Conservation (phyloP, 2,329 filamentous ascomycete species). For the Trichoderma guizhouense region DNA sequence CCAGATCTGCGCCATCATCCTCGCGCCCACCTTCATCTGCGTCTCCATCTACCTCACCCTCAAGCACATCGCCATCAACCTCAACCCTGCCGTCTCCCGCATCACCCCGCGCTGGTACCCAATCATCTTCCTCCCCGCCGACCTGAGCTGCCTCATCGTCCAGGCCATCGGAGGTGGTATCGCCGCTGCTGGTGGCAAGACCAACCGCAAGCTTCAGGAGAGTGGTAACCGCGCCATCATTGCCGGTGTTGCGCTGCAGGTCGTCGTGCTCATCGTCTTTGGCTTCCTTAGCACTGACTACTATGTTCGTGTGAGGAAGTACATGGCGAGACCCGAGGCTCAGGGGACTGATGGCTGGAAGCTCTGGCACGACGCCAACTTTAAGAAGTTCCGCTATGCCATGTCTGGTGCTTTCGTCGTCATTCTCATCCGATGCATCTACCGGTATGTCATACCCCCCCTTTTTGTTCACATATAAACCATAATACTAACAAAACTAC, state of each 20-base stretch:
- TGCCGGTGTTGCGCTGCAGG: constrained; percentile 53
- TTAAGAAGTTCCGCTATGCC: constrained; percentile 44
- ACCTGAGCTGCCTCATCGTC: constrained; percentile 55
- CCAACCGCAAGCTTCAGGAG: constrained; percentile 38
- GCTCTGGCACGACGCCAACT: constrained; percentile 43
- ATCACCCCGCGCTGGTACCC: constrained; percentile 52
- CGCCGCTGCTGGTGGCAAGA: constrained; percentile 46
- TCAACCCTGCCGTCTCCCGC: constrained; percentile 49
- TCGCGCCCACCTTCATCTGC: constrained; percentile 59
- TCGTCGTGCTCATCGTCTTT: constrained; percentile 47
- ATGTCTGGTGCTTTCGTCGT: constrained; percentile 43
- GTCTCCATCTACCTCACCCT: constrained; percentile 63
- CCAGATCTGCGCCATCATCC: constrained; percentile 58
- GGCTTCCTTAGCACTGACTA: constrained; percentile 45
- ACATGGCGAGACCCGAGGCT: constrained; percentile 35
- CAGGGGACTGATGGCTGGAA: constrained; percentile 27
- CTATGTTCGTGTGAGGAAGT: constrained; percentile 39
- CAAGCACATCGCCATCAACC: constrained; percentile 53
- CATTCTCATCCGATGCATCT: constrained; percentile 52
- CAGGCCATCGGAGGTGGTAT: constrained; percentile 58
- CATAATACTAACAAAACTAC: neutral
- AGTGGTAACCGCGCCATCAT: constrained; percentile 52
- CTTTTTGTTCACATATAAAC: neutral
- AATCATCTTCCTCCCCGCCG: constrained; percentile 56
- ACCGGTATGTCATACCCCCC: constrained; percentile 41